Percentiles rank a stretch among this genome's conserved stretches.
Conservation (phyloP, 306 rosid genomes). For the Vachellia collinsii region DNA sequence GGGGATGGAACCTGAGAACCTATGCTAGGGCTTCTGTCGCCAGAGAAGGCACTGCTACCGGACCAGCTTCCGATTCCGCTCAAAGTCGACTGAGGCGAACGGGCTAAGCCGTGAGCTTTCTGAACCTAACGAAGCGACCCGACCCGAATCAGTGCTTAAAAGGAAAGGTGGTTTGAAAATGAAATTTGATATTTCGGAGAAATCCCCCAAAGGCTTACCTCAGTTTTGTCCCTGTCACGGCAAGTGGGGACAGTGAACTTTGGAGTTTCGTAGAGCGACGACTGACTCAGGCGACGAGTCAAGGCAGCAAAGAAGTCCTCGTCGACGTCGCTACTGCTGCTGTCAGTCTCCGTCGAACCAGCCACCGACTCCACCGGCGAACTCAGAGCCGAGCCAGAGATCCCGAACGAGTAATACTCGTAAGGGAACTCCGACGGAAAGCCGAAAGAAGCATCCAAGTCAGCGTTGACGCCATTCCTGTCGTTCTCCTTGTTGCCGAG, state of each 20-base stretch:
- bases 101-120: conserved; percentile 42
- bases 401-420: conserved; percentile 58
- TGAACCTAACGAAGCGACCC: neutral
- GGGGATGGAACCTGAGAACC: conserved; percentile 79
- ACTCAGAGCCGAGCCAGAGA: conserved; percentile 24
- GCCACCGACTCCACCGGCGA: conserved; percentile 59
- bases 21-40: conserved; percentile 72
- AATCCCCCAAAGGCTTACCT: conserved; percentile 43
- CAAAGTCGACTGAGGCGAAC: conserved; percentile 87
- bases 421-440: conserved; percentile 83
- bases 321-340: conserved; percentile 78
- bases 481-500: conserved; percentile 40
- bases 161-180: too few species aligned
- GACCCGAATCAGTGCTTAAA: neutral
- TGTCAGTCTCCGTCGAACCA: conserved; percentile 57
- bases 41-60: conserved; percentile 51
- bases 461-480: neutral
- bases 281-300: conserved; percentile 70
- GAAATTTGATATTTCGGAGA: conserved; percentile 9
- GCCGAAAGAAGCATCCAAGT: conserved; percentile 6
- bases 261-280: conserved; percentile 52
- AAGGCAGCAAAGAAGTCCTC: conserved; percentile 75
- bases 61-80: conserved; percentile 81
- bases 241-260: conserved; percentile 45
- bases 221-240: conserved; percentile 39